These are phyloP conservation scores for Malus sylvestris DNA, from an alignment of 306 rosid species.

Conservation along the genomic window DNA sequence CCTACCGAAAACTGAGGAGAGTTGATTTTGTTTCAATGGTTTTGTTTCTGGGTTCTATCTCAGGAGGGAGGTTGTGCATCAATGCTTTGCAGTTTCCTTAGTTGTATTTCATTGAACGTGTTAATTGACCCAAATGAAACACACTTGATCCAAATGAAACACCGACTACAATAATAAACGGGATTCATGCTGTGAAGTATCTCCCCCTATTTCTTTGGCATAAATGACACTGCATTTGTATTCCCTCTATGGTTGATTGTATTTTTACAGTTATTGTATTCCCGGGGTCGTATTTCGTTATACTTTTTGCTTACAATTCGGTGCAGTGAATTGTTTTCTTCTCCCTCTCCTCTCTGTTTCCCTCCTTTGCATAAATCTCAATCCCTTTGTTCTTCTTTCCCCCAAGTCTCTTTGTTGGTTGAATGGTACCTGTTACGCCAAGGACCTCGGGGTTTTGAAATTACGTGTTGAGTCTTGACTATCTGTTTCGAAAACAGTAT, in stretches of 20 bases:
- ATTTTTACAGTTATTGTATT: not conserved
- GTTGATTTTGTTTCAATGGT: slow-evolving; percentile 28
- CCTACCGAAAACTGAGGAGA: slow-evolving; percentile 44
- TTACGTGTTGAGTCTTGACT: too few relatives aligned
- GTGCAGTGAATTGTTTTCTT: not conserved
- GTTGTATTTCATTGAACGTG: slow-evolving; percentile 16
- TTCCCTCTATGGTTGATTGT: not conserved
- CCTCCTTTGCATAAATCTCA: not conserved
- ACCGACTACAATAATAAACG: slow-evolving; percentile 32
- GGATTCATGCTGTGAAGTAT: slow-evolving; percentile 14
- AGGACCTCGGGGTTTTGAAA: not conserved
- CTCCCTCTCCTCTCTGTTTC: not conserved
- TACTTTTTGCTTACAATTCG: not conserved
- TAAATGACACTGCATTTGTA: not conserved
- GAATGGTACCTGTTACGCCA: not conserved
- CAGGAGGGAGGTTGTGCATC: slow-evolving; percentile 14
- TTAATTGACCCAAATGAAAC: slow-evolving; percentile 20
- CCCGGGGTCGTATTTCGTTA: not conserved
- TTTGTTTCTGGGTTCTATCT: slow-evolving; percentile 20
- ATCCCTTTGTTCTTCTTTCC: not conserved
- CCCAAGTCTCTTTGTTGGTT: not conserved
- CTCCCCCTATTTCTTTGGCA: not conserved
- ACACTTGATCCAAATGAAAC: slow-evolving; percentile 18
- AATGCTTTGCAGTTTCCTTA: slow-evolving; percentile 27
- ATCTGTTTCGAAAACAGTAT: too few relatives aligned